These are phyloP conservation scores for Penicillium waksmanii DNA, from an alignment of 495 filamentous ascomycete genomes.

Conservation along the genomic window DNA sequence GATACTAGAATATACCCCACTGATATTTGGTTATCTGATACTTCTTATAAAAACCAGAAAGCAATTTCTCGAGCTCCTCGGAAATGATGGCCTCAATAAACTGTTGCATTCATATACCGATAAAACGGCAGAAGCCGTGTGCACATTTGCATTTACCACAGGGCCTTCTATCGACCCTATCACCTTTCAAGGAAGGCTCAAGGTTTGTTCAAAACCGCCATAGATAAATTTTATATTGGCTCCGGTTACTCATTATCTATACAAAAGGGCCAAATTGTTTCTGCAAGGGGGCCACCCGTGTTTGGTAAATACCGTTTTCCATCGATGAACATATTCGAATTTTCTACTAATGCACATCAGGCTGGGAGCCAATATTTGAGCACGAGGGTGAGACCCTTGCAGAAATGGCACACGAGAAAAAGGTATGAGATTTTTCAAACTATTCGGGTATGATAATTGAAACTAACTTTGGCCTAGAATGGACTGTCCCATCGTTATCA, in stretches of 20 bases:
- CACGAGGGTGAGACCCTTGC: constrained; percentile 87
- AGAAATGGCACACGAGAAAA: constrained; percentile 83
- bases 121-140: constrained; percentile 85
- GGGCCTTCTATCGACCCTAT: constrained; percentile 76
- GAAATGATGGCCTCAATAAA: constrained; percentile 78
- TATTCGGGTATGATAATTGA: neutral
- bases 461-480: constrained; percentile 52
- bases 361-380: constrained; percentile 92
- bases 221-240: neutral
- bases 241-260: constrained; percentile 6
- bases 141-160: constrained; percentile 83
- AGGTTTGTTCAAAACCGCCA: constrained; percentile 20
- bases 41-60: constrained; percentile 56
- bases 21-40: neutral
- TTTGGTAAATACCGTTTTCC: constrained; percentile 58
- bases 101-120: constrained; percentile 79
- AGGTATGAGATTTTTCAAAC: constrained; percentile 37
- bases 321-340: too few relatives aligned
- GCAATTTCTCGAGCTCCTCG: constrained; percentile 80
- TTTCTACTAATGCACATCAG: constrained; percentile 36
- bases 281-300: constrained; percentile 55
- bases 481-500: constrained; percentile 78
- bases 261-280: constrained; percentile 54
- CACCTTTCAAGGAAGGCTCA: constrained; percentile 79
- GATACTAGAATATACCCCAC: too few relatives aligned